Conservation (phyloP, 768 basidiomycete species). For the Tephrocybe sp. region DNA sequence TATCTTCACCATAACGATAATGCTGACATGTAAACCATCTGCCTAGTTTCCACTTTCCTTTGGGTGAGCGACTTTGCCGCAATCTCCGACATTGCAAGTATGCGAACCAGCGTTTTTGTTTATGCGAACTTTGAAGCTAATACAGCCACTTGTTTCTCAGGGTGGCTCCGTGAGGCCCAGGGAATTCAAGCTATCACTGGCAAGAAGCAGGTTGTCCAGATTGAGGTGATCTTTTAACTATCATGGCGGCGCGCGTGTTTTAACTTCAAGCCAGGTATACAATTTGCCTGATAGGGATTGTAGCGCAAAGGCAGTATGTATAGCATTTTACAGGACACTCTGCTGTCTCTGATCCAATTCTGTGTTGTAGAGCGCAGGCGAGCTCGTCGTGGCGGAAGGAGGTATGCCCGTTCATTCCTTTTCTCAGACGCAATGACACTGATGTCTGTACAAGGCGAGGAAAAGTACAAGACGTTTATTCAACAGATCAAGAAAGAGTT, state of each 20-base stretch:
- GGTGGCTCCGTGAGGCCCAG: slow-evolving; percentile 5
- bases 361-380: slow-evolving; percentile 19
- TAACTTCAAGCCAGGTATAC: slow-evolving; percentile 15
- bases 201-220: slow-evolving; percentile 25
- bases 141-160: neutral
- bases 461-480: slow-evolving; percentile 30
- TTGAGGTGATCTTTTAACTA: slow-evolving; percentile 20
- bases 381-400: slow-evolving; percentile 25
- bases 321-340: neutral
- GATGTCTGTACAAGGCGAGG: slow-evolving; percentile 12
- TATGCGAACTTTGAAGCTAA: neutral
- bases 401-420: neutral
- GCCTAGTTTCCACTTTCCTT: slow-evolving; percentile 7
- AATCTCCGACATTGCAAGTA: slow-evolving; percentile 2
- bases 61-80: slow-evolving; percentile 5
- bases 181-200: slow-evolving; percentile 4
- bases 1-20: neutral
- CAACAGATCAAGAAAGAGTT: slow-evolving; percentile 5
- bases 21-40: neutral
- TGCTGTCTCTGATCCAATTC: neutral
- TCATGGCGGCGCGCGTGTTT: neutral
- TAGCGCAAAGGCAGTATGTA: slow-evolving; percentile 27
- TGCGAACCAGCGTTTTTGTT: neutral
- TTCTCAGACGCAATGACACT: neutral
- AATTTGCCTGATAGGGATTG: slow-evolving; percentile 35